A percentile compares a stretch with the other conserved stretches of the same genome.
phyloP scores from a whole-genome alignment of 495 filamentous ascomycete species.

The Aspergillus egyptiacus region DNA sequence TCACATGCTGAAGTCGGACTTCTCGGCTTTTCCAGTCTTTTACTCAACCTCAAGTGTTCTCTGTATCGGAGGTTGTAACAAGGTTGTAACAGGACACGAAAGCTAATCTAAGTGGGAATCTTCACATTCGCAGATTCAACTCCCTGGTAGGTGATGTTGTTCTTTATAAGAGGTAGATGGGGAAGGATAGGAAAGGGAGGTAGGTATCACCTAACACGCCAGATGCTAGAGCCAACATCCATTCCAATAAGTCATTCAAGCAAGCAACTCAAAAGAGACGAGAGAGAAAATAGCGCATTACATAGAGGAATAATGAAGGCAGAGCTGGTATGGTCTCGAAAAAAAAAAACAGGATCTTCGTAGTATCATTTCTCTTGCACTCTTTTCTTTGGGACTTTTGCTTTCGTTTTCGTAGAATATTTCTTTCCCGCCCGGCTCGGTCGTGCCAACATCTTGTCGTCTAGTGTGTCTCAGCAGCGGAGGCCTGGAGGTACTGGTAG shows the following conservation, averaged over 20 bases:
- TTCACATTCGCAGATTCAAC: too few relatives aligned
- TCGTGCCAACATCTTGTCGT: background rate
- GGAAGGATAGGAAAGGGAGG: conserved; percentile 1
- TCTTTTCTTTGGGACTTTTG: conserved; percentile 3
- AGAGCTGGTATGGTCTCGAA: conserved; percentile 7
- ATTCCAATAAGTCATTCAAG: background rate
- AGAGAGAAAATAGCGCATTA: conserved; percentile 11
- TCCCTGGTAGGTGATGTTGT: background rate
- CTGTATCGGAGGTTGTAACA: too few relatives aligned
- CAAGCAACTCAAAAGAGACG: background rate
- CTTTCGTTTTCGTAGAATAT: conserved; percentile 7
- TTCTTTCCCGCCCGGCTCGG: background rate
- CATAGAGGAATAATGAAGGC: conserved; percentile 1
- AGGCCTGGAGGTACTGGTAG: conserved; percentile 78
- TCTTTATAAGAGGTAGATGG: too few relatives aligned
- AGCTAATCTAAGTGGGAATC: too few relatives aligned
- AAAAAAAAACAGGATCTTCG: conserved; percentile 6
- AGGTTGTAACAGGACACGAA: too few relatives aligned
- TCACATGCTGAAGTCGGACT: too few relatives aligned
- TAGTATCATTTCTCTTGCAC: conserved; percentile 2
- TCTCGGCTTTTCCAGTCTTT: too few relatives aligned
- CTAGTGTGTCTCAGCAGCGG: conserved; percentile 32
- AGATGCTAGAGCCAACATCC: conserved; percentile 5
- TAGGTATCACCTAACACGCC: conserved; percentile 18
- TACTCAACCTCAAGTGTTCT: too few relatives aligned